Percentiles rank a stretch among this genome's conserved stretches.
Evolutionary conservation across 2,329 filamentous ascomycete genomes (phyloP).

Genomic region (Cadophora malorum): DNA sequence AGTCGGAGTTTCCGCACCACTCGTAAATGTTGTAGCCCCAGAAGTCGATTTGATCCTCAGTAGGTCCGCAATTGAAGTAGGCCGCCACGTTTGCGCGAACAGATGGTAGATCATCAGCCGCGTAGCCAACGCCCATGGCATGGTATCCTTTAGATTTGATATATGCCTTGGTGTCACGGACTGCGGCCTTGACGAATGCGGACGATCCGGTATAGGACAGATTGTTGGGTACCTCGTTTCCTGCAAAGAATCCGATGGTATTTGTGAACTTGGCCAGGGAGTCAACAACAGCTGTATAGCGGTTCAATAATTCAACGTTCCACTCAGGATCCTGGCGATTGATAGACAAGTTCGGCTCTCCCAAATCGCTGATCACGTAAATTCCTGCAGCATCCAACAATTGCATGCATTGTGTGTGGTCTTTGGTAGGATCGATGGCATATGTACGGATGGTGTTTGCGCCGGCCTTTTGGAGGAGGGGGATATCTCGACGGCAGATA

Average conservation of each 20-base stretch:
- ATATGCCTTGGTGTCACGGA: conserved; percentile 93
- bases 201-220: conserved; percentile 86
- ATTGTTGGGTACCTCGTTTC: conserved; percentile 94
- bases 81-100: conserved; percentile 82
- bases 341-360: conserved; percentile 81
- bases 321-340: conserved; percentile 80
- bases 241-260: conserved; percentile 95
- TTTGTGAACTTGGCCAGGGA: conserved; percentile 82
- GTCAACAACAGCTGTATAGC: conserved; percentile 87
- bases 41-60: conserved; percentile 79
- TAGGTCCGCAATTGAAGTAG: conserved; percentile 90
- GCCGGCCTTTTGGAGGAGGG: conserved; percentile 74
- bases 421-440: conserved; percentile 78
- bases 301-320: conserved; percentile 77
- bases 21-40: conserved; percentile 99
- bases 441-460: conserved; percentile 97
- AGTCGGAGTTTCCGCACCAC: conserved; percentile 89
- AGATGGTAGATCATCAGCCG: conserved; percentile 86
- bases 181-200: conserved; percentile 95
- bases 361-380: conserved; percentile 92
- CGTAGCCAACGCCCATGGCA: conserved; percentile 87
- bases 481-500: conserved; percentile 83
- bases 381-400: conserved; percentile 83
- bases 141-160: conserved; percentile 81
- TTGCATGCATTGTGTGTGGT: conserved; percentile 86